phyloP scores from a whole-genome alignment of 768 basidiomycete species.

The Psilocybe sp. region DNA sequence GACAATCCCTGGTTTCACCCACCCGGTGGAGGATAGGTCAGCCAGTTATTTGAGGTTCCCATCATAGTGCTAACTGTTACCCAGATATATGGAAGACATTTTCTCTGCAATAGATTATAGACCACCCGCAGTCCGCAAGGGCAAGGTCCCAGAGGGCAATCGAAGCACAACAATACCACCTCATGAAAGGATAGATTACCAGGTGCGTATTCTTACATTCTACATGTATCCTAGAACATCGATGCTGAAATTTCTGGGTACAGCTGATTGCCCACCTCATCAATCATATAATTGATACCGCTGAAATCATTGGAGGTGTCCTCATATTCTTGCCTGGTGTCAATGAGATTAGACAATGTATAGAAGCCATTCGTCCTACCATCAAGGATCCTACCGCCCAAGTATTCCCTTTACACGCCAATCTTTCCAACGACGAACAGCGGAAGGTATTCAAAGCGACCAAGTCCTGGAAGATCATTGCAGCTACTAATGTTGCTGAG shows the following conservation, averaged over 20 bases:
- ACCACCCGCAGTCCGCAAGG: conserved; percentile 32
- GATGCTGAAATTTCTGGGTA: background rate
- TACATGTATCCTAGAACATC: background rate
- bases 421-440: conserved; percentile 84
- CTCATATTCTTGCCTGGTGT: conserved; percentile 91
- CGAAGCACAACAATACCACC: conserved; percentile 34
- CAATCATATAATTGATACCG: conserved; percentile 53
- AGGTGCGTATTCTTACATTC: conserved; percentile 35
- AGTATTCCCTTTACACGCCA: conserved; percentile 84
- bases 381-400: conserved; percentile 36
- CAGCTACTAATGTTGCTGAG: conserved; percentile 90
- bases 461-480: conserved; percentile 77
- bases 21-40: conserved; percentile 75
- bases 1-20: conserved; percentile 78
- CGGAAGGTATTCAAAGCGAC: conserved; percentile 66
- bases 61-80: conserved; percentile 1
- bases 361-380: conserved; percentile 49
- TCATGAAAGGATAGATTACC: conserved; percentile 70
- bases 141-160: too few relatives aligned
- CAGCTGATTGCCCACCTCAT: conserved; percentile 70
- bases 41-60: conserved; percentile 17
- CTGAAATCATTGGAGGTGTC: conserved; percentile 57
- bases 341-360: conserved; percentile 79
- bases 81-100: conserved; percentile 81
- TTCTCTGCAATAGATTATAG: conserved; percentile 56